Conservation (phyloP, 805 yeast species). For the Novakomyces olei region DNA sequence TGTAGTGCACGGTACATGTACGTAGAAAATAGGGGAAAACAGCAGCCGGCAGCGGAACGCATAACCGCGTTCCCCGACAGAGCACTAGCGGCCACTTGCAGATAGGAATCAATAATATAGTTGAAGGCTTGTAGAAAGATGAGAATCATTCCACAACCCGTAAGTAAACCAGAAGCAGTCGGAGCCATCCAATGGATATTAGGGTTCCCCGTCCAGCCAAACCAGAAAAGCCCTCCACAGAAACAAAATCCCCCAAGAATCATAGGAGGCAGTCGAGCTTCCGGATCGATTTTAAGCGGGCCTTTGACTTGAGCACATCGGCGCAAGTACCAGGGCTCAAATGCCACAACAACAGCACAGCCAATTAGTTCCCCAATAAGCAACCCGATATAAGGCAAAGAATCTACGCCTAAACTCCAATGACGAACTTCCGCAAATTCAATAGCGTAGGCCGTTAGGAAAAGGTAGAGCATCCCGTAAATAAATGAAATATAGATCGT, state of each 20-base stretch:
- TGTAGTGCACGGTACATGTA: conserved; percentile 52
- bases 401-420: conserved; percentile 36
- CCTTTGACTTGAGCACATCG: conserved; percentile 23
- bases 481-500: conserved; percentile 56
- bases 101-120: conserved; percentile 48
- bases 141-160: conserved; percentile 39
- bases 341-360: conserved; percentile 28
- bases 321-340: conserved; percentile 31
- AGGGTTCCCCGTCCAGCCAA: conserved; percentile 66
- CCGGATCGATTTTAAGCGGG: conserved; percentile 46
- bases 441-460: conserved; percentile 55
- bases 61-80: conserved; percentile 51
- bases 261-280: conserved; percentile 59
- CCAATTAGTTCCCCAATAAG: conserved; percentile 47
- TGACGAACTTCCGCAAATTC: conserved; percentile 42
- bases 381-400: conserved; percentile 61
- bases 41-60: conserved; percentile 47
- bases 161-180: conserved; percentile 33
- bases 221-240: conserved; percentile 65
- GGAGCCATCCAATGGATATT: conserved; percentile 58
- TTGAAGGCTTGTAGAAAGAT: conserved; percentile 41
- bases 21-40: conserved; percentile 48
- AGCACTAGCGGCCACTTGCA: conserved; percentile 52
- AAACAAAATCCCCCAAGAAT: conserved; percentile 47
- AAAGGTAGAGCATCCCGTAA: conserved; percentile 55